phyloP scores from a whole-genome alignment of 352 stramenopile species.

The Hyaloperonospora arabidopsidis region DNA sequence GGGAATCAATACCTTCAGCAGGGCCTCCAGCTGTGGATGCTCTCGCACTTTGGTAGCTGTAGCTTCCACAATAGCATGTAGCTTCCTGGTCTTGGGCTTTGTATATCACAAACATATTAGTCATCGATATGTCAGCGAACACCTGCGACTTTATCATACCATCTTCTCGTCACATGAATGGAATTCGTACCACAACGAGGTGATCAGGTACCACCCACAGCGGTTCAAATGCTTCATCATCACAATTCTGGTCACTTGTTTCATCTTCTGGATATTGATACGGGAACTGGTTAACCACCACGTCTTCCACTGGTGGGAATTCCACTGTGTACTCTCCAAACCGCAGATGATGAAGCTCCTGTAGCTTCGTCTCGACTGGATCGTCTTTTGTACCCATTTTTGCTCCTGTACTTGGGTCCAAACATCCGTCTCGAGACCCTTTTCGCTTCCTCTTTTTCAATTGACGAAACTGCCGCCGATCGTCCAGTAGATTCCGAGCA shows the following conservation, averaged over 20 bases:
- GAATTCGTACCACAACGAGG: constrained; percentile 24
- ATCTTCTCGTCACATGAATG: constrained; percentile 1
- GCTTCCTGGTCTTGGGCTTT: constrained; percentile 38
- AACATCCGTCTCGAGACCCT: background rate
- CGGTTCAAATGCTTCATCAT: constrained; percentile 24
- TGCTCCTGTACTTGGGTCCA: background rate
- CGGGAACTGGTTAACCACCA: constrained; percentile 32
- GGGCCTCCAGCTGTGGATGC: constrained; percentile 37
- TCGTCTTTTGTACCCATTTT: background rate
- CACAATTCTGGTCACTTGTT: constrained; percentile 17
- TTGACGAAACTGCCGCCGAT: constrained; percentile 38
- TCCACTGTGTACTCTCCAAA: constrained; percentile 41
- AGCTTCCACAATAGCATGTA: constrained; percentile 35
- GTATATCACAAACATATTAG: background rate
- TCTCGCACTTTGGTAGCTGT: constrained; percentile 38
- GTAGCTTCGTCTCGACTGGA: constrained; percentile 10
- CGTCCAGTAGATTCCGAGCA: constrained; percentile 51
- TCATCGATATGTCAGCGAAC: background rate
- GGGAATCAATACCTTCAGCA: constrained; percentile 30
- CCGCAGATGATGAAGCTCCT: constrained; percentile 35
- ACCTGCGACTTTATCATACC: background rate
- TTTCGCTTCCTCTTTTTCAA: constrained; percentile 32
- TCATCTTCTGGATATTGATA: constrained; percentile 37
- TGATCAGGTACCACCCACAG: constrained; percentile 22
- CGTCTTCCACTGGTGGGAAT: constrained; percentile 21